These are phyloP conservation scores for Brassica rapa DNA, from an alignment of 345 rosid genomes.

Conservation along the genomic window DNA sequence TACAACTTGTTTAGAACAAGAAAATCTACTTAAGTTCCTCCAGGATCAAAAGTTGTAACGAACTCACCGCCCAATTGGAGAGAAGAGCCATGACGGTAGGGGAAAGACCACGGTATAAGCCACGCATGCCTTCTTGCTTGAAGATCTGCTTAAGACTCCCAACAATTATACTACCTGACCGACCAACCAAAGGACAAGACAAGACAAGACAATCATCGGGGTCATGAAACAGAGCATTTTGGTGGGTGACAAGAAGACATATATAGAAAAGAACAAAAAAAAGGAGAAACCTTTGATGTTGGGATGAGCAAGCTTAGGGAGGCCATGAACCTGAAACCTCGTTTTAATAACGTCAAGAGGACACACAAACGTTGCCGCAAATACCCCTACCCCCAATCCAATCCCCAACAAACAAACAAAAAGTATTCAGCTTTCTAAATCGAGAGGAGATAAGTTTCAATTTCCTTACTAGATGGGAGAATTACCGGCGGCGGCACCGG, in stretches of 20 bases:
- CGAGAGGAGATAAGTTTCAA: not conserved
- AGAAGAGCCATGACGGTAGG: slow-evolving; percentile 82
- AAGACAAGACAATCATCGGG: too few relatives aligned
- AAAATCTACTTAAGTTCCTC: not conserved
- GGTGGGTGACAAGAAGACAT: not conserved
- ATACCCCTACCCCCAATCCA: slow-evolving; percentile 49
- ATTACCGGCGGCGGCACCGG: slow-evolving; percentile 90
- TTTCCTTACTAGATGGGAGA: not conserved
- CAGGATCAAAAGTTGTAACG: not conserved
- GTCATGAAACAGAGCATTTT: too few relatives aligned
- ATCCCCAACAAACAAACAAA: not conserved
- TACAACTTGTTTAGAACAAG: not conserved
- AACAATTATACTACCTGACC: slow-evolving; percentile 78
- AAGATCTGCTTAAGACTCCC: slow-evolving; percentile 73
- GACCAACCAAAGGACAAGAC: not conserved
- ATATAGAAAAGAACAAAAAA: too few relatives aligned
- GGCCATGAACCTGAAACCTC: slow-evolving; percentile 88
- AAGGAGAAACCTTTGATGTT: slow-evolving; percentile 52
- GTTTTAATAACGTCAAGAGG: slow-evolving; percentile 93
- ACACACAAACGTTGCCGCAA: slow-evolving; percentile 91
- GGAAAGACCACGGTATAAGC: slow-evolving; percentile 78
- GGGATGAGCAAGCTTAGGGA: slow-evolving; percentile 50
- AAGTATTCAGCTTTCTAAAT: not conserved
- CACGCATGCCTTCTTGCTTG: slow-evolving; percentile 71
- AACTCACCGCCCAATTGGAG: slow-evolving; percentile 82